Evolutionary conservation across 495 filamentous ascomycete species (phyloP), one percentile per base, ranked within the genome.

Genomic region (Xylaria venustula): DNA sequence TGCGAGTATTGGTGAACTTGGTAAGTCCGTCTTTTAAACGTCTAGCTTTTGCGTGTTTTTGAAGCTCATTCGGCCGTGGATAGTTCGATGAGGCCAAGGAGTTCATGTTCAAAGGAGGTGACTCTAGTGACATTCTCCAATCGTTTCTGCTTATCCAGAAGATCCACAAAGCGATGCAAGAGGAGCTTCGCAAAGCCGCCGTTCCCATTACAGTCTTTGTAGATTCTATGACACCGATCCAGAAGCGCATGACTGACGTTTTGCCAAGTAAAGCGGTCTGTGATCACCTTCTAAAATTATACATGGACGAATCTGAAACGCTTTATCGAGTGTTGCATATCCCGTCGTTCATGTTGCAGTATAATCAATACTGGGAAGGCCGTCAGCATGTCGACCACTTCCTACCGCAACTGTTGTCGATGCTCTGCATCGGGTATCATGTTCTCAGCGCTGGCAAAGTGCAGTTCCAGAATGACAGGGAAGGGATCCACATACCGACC

Each of bases 291-390:
- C 32, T 83, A 14, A 61, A 72, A 42, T 60, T 69, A 20, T 83
- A 83, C 58, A 66, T 84, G 36, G 58, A 57, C 32, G 75, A 74
- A 9, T 74, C 76, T 6, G 81, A 82, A 51, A 74, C 70, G 7
- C 58, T 81, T 22, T 78, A 84, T 63, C 81, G 83, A 7, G 76
- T 87, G 15, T 62, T 83, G 36, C 76, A 74, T 59, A 71, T 77
- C 4, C 74, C 76, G 15, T 57, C 70, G 8, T 84, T 88, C 63
- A 73, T 64, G 59, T 61, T 40, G 17, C 70, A 81, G 47, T 85
- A 83, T 61, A 67, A 75, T 12, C 48, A 50, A 7, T 75, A 78
- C 54, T 83, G 76, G 79, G 67, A 66, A 15, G 67, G 71, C 15
- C 55, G 40, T 28, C 46, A 42, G 23, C 68, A 68, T 34, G 46